A percentile compares a stretch with the other conserved stretches of the same genome.
phyloP scores from a whole-genome alignment of 805 yeast species.

The Millerozyma miso region DNA sequence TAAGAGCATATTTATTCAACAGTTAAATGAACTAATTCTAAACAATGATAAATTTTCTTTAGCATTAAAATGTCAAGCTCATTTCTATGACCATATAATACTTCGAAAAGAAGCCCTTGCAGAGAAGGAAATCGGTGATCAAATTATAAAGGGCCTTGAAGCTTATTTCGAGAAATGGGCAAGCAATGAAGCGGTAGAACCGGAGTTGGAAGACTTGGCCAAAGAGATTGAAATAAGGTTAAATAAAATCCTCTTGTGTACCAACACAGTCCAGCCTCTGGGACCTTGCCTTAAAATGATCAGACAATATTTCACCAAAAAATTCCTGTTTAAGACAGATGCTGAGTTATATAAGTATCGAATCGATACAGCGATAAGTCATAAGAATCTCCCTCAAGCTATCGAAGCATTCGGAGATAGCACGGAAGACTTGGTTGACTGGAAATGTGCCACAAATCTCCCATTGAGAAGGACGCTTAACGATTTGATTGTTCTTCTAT shows the following conservation, averaged over 20 bases:
- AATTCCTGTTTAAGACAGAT: constrained; percentile 11
- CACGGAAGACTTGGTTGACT: constrained; percentile 14
- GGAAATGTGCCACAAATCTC: constrained; percentile 26
- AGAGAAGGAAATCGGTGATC: constrained; percentile 2
- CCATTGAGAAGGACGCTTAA: constrained; percentile 40
- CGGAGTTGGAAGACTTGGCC: constrained; percentile 15
- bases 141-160: constrained; percentile 1
- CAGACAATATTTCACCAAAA: constrained; percentile 10
- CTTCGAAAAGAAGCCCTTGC: background rate
- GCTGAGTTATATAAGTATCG: constrained; percentile 23
- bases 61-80: background rate
- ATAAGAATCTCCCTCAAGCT: constrained; percentile 19
- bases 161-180: constrained; percentile 7
- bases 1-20: background rate
- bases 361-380: constrained; percentile 23
- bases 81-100: no score
- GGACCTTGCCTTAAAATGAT: constrained; percentile 16
- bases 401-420: constrained; percentile 30
- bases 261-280: constrained; percentile 13
- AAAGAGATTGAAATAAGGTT: constrained; percentile 17
- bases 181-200: constrained; percentile 12
- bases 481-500: constrained; percentile 36
- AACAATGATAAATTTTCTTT: background rate
- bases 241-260: constrained; percentile 13
- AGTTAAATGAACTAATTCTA: background rate